phyloP scores from a whole-genome alignment of 1,284 basidiomycete genomes.

The Peniophora sp. region DNA sequence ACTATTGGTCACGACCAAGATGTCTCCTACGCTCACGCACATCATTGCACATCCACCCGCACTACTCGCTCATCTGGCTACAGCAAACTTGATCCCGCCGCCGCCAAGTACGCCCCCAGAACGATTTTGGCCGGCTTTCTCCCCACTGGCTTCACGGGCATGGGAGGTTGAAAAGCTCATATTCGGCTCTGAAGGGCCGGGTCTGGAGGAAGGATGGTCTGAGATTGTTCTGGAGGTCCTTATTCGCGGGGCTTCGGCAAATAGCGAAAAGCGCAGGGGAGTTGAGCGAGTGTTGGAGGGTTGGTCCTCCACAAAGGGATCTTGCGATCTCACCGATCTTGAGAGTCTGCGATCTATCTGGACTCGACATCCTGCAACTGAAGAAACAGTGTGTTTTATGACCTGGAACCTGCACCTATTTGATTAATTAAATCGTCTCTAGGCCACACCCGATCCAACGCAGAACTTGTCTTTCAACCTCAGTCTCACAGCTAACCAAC shows the following conservation, averaged over 20 bases:
- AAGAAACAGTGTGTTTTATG: constrained; percentile 27
- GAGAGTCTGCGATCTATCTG: constrained; percentile 41
- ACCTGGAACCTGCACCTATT: background rate
- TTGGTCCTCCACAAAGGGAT: constrained; percentile 34
- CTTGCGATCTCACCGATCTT: constrained; percentile 41
- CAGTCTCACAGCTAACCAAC: constrained; percentile 77
- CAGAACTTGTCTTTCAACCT: constrained; percentile 80
- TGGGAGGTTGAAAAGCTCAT: constrained; percentile 55
- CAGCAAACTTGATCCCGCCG: constrained; percentile 59
- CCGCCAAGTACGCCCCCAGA: constrained; percentile 52
- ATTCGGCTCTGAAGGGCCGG: constrained; percentile 46
- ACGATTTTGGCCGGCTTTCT: constrained; percentile 71
- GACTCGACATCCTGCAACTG: constrained; percentile 24
- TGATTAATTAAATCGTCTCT: background rate
- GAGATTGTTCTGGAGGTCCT: constrained; percentile 63
- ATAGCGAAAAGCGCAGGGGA: constrained; percentile 34
- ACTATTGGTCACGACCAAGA: constrained; percentile 50
- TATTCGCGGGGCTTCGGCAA: constrained; percentile 27
- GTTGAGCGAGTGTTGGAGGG: constrained; percentile 60
- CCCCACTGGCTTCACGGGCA: constrained; percentile 53
- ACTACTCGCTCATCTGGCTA: constrained; percentile 56
- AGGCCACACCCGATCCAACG: constrained; percentile 45
- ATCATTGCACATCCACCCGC: constrained; percentile 58
- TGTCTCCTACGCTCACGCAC: constrained; percentile 61
- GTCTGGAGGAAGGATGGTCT: constrained; percentile 28